Base-by-base conservation (phyloP, 2,329 filamentous ascomycete species). In the Alternaria burnsii region DNA sequence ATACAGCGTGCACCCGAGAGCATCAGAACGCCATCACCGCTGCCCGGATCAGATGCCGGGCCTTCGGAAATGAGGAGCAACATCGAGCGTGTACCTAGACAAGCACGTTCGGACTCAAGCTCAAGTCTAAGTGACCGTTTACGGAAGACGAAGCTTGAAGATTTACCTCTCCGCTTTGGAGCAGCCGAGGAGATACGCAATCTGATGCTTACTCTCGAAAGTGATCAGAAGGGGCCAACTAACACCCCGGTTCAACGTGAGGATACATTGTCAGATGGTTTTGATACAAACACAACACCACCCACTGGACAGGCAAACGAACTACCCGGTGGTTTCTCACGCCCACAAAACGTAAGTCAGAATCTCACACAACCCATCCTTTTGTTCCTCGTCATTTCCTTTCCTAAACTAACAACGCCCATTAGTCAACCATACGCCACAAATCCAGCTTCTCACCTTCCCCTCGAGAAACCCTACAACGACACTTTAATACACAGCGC, bases 41-140 rank as follows among this genome's bases (percentile, higher is more conserved):
- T 20, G 7, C 50, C 7, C 6, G 11, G 2, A 22, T 53, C 46
- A 8, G 26, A 30, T 11, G 26, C 16, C 3, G 16, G 8, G 43
- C 16, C 26, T 46, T 3, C 5, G 4, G 8, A 26, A n/a, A 12
- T 11, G 1, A 5, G 24, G 3, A 9, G 18, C 9, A 2, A 32
- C 5, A 11, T 12, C 5, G 16, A 32, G 9, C n/a, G 10, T 30
- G 26, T 16, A 5, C 26, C 16, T 0, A 24, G 20, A 18, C 18
- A 50, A 38, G 12, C 32, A 3, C 46, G 38, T 1, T 55, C 56
- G 6, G 36, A 43, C 2, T 59, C 56, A 2, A 30, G 51, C 4
- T 55, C 56, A 11, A 59, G 42, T 44, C 56, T 59, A 20, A 24
- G 22, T 9, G 56, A 55, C 20, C 56, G 56, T 11, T 34, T 59